Conservation (phyloP, 805 yeast species). For the Kazachstania psychrophila region DNA sequence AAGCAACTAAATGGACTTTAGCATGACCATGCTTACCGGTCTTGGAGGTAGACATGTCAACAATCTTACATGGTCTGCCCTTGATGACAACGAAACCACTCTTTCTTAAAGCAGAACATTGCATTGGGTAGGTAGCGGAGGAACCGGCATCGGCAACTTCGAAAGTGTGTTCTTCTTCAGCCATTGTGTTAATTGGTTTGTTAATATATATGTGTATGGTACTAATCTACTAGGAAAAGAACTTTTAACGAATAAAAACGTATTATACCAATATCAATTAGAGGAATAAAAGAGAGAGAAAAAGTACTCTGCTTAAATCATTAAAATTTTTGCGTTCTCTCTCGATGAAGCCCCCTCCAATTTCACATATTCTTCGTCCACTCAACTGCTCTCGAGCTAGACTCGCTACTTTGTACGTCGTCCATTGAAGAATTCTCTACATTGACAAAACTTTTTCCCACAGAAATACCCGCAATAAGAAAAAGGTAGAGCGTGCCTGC, state of each 20-base stretch:
- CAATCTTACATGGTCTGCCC: conserved; percentile 99
- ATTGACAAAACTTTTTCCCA: too few relatives aligned
- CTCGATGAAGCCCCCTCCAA: too few relatives aligned
- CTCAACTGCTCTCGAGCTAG: too few relatives aligned
- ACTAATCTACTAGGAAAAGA: background rate
- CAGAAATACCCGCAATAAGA: background rate
- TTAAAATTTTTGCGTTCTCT: too few relatives aligned
- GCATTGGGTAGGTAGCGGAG: conserved; percentile 96
- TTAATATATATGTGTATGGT: conserved; percentile 1
- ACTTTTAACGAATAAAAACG: too few relatives aligned
- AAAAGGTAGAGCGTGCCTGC: conserved; percentile 1
- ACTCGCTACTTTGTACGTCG: too few relatives aligned
- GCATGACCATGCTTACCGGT: conserved; percentile 99
- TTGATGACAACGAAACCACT: conserved; percentile 98
- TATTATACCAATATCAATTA: too few relatives aligned
- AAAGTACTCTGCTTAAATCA: too few relatives aligned
- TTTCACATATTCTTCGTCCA: too few relatives aligned
- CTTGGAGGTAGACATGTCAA: conserved; percentile 99
- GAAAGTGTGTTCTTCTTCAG: conserved; percentile 69
- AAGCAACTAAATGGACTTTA: conserved; percentile 98
- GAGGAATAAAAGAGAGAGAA: too few relatives aligned
- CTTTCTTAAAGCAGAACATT: conserved; percentile 99
- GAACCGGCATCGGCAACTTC: conserved; percentile 99
- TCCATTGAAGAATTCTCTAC: too few relatives aligned
- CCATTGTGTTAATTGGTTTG: conserved; percentile 15